These are phyloP conservation scores for Auricularia sp. DNA, from an alignment of 768 basidiomycete genomes.

Conservation along the genomic window DNA sequence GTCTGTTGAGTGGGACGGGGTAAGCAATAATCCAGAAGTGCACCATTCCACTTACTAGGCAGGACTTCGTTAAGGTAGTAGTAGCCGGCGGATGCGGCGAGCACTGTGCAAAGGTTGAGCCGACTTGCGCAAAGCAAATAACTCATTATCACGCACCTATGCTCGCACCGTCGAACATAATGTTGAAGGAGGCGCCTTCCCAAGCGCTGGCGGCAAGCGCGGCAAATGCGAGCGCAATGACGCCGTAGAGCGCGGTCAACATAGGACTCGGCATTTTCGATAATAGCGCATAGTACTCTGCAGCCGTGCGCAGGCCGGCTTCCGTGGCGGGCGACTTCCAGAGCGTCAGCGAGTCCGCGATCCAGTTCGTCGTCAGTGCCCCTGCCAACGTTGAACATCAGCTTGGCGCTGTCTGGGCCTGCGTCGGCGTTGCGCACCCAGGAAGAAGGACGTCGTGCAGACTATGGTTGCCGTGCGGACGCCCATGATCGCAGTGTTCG, in stretches of 20 bases:
- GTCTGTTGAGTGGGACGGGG: background rate
- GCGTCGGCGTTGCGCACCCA: constrained; percentile 39
- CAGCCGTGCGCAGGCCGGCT: constrained; percentile 72
- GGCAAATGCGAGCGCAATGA: constrained; percentile 48
- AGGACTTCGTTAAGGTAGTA: constrained; percentile 71
- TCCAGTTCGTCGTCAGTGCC: constrained; percentile 81
- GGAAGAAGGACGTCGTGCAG: constrained; percentile 67
- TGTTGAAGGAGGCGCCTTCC: constrained; percentile 68
- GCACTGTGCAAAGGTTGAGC: constrained; percentile 35
- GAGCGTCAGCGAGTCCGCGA: constrained; percentile 81
- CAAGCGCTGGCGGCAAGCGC: constrained; percentile 71
- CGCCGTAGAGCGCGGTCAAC: constrained; percentile 44
- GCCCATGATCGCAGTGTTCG: constrained; percentile 39
- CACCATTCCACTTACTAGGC: constrained; percentile 48
- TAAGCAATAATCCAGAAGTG: background rate
- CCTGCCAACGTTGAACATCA: constrained; percentile 31
- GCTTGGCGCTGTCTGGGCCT: background rate
- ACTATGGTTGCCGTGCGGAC: constrained; percentile 66
- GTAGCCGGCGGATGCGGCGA: constrained; percentile 59
- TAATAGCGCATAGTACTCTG: constrained; percentile 71
- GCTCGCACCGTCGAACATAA: constrained; percentile 89
- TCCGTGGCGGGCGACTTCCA: constrained; percentile 84
- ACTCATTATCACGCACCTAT: constrained; percentile 46
- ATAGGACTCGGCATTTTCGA: constrained; percentile 50
- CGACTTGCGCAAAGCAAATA: background rate